Conservation (phyloP, 2,329 filamentous ascomycete species). For the Mycocentrospora acerina region DNA sequence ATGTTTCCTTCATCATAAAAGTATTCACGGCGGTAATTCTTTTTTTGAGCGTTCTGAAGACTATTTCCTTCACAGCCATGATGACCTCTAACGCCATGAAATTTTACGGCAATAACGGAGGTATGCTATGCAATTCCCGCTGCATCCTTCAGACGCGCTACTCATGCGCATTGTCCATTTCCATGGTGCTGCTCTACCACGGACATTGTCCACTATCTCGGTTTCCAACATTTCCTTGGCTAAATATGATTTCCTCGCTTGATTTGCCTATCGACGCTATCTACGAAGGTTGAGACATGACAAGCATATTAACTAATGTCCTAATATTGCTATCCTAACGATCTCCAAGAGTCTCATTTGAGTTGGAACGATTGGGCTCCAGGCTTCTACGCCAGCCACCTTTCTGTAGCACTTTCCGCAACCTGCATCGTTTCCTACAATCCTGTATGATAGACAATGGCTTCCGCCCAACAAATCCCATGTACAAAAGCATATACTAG, state of each 20-base stretch:
- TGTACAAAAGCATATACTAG: conserved; percentile 42
- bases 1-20: conserved; percentile 42
- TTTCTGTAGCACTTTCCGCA: not conserved
- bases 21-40: conserved; percentile 41
- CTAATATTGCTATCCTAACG: conserved; percentile 37
- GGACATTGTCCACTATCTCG: conserved; percentile 9
- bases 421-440: conserved; percentile 8
- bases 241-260: conserved; percentile 23
- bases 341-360: conserved; percentile 21
- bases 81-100: conserved; percentile 23
- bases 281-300: conserved; percentile 33
- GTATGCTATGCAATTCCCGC: conserved; percentile 37
- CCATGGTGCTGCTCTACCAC: conserved; percentile 11
- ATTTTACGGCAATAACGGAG: conserved; percentile 34
- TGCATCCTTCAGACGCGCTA: conserved; percentile 26
- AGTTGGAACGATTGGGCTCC: conserved; percentile 4
- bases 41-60: conserved; percentile 42
- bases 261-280: conserved; percentile 30
- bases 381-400: conserved; percentile 9
- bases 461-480: conserved; percentile 21
- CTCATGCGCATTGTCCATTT: conserved; percentile 26
- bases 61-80: conserved; percentile 40
- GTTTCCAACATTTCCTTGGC: conserved; percentile 19
- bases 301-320: conserved; percentile 40
- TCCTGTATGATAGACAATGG: conserved; percentile 39